Conservation (phyloP, 148 eudicot genomes). For the Heliamphora exappendiculata region DNA sequence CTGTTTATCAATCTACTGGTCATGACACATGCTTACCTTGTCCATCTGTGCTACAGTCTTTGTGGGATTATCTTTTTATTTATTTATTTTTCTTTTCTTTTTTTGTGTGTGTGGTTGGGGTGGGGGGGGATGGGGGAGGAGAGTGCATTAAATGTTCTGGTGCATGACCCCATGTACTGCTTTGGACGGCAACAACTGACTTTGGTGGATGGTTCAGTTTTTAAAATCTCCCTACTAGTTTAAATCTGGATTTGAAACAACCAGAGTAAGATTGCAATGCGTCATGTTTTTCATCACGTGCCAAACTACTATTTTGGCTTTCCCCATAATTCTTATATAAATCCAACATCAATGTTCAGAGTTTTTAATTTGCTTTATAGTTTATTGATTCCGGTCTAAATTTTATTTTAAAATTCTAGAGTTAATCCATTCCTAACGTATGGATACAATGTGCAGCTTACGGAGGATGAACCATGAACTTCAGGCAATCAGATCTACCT, state of each 20-base stretch:
- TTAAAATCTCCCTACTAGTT: not conserved
- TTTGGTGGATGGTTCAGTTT: not conserved
- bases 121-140: no score
- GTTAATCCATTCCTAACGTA: constrained; percentile 35
- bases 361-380: constrained; percentile 5
- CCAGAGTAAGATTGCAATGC: not conserved
- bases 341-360: constrained; percentile 2
- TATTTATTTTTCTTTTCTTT: no score
- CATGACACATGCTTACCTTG: not conserved
- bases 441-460: constrained; percentile 31
- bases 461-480: constrained; percentile 29
- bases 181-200: not conserved
- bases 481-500: not conserved
- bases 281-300: not conserved
- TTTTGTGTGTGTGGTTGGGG: no score
- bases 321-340: not conserved
- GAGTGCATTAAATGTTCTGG: no score
- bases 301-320: not conserved
- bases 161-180: not conserved
- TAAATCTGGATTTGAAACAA: not conserved
- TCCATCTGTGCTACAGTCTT: not conserved
- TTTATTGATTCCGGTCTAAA: not conserved
- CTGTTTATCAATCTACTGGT: not conserved
- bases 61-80: no score
- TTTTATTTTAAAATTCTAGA: not conserved